A percentile compares a stretch with the other conserved stretches of the same genome.
These are phyloP conservation scores for Parsonsia alboflavescens DNA, from an alignment of 257 asterid species.

Conservation along the genomic window DNA sequence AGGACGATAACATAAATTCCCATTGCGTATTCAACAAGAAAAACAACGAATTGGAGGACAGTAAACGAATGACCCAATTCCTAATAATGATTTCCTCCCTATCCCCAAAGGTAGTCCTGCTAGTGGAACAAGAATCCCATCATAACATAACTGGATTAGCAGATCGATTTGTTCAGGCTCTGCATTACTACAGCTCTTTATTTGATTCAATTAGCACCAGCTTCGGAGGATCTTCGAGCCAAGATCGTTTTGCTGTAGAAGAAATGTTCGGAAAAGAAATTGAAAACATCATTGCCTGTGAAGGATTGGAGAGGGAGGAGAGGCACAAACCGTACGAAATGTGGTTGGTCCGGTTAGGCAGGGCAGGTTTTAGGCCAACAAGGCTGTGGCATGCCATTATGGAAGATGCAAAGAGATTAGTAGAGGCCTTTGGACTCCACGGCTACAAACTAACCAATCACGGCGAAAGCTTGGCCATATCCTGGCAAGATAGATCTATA, in stretches of 20 bases:
- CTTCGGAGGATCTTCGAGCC: constrained; percentile 25
- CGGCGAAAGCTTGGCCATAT: constrained; percentile 42
- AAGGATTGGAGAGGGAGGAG: constrained; percentile 47
- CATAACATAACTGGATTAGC: constrained; percentile 34
- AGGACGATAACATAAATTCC: constrained; percentile 33
- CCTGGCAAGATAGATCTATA: constrained; percentile 63
- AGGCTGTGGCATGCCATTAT: constrained; percentile 41
- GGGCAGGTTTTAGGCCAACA: constrained; percentile 40
- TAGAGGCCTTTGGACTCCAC: constrained; percentile 24
- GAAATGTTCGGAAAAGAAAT: constrained; percentile 53
- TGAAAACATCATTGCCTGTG: constrained; percentile 47
- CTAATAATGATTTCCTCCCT: constrained; percentile 30
- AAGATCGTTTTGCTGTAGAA: constrained; percentile 33
- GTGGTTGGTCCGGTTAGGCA: constrained; percentile 37
- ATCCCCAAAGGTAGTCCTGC: constrained; percentile 33
- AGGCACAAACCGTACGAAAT: constrained; percentile 45
- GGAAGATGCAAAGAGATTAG: constrained; percentile 39
- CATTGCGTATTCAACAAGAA: constrained; percentile 27
- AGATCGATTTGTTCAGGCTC: constrained; percentile 46
- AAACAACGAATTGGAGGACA: constrained; percentile 15
- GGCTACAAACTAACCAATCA: constrained; percentile 34
- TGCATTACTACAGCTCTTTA: constrained; percentile 48
- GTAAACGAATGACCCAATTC: constrained; percentile 30
- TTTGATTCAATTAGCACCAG: constrained; percentile 36
- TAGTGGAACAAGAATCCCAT: constrained; percentile 50